These are phyloP conservation scores for Helicocarpus griseus DNA, from an alignment of 2,329 filamentous ascomycete genomes.

Conservation along the genomic window DNA sequence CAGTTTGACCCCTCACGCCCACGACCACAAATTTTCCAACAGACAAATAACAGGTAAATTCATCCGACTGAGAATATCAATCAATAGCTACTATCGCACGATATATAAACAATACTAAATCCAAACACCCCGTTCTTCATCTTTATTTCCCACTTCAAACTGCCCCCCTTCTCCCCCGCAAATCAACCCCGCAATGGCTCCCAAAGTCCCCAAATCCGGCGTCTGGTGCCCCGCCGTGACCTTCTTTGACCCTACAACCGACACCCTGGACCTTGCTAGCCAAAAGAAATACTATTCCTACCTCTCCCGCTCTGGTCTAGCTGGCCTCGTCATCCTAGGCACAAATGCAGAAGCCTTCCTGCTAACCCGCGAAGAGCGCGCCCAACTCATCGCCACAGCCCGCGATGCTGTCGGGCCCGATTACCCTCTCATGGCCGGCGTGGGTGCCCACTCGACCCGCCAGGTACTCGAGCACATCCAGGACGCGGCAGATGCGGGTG, in stretches of 20 bases:
- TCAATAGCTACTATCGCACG: not conserved
- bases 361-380: slow-evolving; percentile 50
- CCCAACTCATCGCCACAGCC: slow-evolving; percentile 47
- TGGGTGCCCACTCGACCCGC: slow-evolving; percentile 54
- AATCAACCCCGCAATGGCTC: slow-evolving; percentile 6
- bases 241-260: slow-evolving; percentile 43
- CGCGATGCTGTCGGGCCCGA: slow-evolving; percentile 42
- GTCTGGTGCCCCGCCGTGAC: slow-evolving; percentile 47
- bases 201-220: slow-evolving; percentile 24
- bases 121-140: not conserved
- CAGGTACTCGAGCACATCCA: slow-evolving; percentile 51
- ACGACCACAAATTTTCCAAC: not conserved
- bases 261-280: slow-evolving; percentile 39
- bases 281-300: slow-evolving; percentile 45
- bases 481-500: slow-evolving; percentile 52
- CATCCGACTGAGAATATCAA: not conserved
- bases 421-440: slow-evolving; percentile 54
- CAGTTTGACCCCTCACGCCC: not conserved
- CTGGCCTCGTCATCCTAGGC: slow-evolving; percentile 45
- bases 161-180: not conserved
- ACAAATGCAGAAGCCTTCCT: slow-evolving; percentile 50
- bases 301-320: slow-evolving; percentile 41
- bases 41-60: not conserved
- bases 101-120: not conserved
- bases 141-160: not conserved